These are phyloP conservation scores for Vicia villosa DNA, from an alignment of 306 rosid species.

Conservation along the genomic window DNA sequence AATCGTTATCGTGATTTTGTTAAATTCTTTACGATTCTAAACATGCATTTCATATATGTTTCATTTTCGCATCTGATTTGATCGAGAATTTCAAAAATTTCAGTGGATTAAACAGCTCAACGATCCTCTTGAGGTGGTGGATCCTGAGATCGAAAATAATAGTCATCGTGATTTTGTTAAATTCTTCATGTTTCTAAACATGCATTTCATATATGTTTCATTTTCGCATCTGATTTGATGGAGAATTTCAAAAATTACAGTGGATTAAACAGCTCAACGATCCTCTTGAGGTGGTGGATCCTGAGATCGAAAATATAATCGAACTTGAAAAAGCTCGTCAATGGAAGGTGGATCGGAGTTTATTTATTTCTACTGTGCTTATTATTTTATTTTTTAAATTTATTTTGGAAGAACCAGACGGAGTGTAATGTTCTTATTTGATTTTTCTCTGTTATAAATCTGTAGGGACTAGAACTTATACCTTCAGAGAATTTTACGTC, in stretches of 20 bases:
- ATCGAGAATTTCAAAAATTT: not conserved
- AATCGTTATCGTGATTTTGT: not conserved
- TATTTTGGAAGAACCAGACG: not conserved
- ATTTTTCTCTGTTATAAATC: not conserved
- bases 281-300: constrained; percentile 74
- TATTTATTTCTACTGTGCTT: not conserved
- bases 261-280: constrained; percentile 88
- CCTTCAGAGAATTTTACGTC: constrained; percentile 94
- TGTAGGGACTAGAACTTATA: constrained; percentile 79
- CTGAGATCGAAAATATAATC: constrained; percentile 76
- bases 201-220: not conserved
- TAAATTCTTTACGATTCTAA: too few species aligned
- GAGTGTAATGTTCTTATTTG: not conserved
- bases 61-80: constrained; percentile 22
- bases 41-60: not conserved
- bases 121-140: constrained; percentile 71
- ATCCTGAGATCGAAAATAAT: constrained; percentile 75
- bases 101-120: constrained; percentile 92
- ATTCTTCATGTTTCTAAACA: not conserved
- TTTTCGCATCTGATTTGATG: constrained; percentile 22
- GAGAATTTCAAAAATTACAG: constrained; percentile 40
- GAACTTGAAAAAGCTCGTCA: constrained; percentile 94
- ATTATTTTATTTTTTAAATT: not conserved
- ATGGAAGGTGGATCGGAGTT: constrained; percentile 57
- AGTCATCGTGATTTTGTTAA: not conserved